Base-by-base conservation (phyloP, 768 basidiomycete species). In the Xanthoconium purpureum region DNA sequence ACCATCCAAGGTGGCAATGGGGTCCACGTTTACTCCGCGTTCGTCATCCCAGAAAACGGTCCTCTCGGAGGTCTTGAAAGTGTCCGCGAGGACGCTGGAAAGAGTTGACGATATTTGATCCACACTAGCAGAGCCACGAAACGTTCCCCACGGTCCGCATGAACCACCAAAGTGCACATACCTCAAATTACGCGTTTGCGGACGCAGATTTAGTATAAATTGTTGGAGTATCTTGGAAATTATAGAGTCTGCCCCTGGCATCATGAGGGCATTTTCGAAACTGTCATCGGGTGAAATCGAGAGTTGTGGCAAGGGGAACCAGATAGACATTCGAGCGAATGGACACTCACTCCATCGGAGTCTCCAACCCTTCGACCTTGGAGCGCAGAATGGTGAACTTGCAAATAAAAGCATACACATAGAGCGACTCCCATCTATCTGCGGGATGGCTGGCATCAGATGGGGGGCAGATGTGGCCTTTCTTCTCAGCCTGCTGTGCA, bases 111-210 rank as follows among this genome's bases (percentile, higher is more conserved):
- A 89, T 68, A 94, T 89, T 69, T 88, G 86, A 79, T 92, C 90
- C 66, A 80, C 78, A 73, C 91, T 93, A 70, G 57, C 64, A 70
- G 63, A 65, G 62, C 58, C 64, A 68, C 66, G 65, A 73, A 67
- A 68, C 61, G 48, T 66, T 66, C 59, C 24, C 8, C 63, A 66
- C 63, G 50, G 44, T 60, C 61, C 57, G 59, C 60, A 42, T 29
- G 67, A 63, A 54, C 56, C 60, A 64, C 61, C 54, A 47, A 56
- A 73, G 72, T 69, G 71, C 71, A 73, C 72, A 70, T 74, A 89
- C 90, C 87, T 89, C 73, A 91, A 79, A 79, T 91, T 91, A 87
- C 90, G 88, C 85, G 90, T 88, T 72, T 87, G 87, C 18, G 91
- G 90, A 67, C 85, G 84, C 63, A 94, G 82, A 73, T 91, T 92